Conservation (phyloP, 1,139 yeast species). For the Maudiozyma humilis region DNA sequence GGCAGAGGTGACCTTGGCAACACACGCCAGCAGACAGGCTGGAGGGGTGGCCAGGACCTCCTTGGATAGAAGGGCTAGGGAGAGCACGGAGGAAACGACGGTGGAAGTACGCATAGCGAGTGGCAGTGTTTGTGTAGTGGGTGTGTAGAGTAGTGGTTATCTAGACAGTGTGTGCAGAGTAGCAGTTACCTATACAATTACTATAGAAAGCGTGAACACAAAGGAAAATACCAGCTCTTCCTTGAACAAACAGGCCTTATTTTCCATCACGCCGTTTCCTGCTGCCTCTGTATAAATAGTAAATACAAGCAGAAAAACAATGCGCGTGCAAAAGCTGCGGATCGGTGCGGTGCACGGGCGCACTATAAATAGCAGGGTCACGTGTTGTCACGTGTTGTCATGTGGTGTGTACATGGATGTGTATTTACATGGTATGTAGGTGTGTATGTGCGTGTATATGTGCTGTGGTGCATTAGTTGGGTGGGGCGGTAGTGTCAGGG, state of each 20-base stretch:
- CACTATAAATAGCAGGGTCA: not conserved
- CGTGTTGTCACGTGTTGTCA: not conserved
- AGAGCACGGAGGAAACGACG: conserved; percentile 39
- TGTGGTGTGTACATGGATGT: too few species aligned
- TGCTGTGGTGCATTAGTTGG: not conserved
- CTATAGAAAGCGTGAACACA: too few species aligned
- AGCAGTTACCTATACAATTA: not conserved
- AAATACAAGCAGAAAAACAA: not conserved
- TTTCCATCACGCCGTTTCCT: not conserved
- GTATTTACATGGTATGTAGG: not conserved
- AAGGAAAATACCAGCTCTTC: too few species aligned
- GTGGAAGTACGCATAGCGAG: conserved; percentile 31
- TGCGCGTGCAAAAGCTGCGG: not conserved
- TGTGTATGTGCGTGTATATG: not conserved
- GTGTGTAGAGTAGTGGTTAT: not conserved
- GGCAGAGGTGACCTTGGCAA: conserved; percentile 54
- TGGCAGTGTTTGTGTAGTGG: not conserved
- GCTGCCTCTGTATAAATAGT: not conserved
- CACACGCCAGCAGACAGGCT: conserved; percentile 86
- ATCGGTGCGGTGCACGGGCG: not conserved
- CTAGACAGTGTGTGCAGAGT: not conserved
- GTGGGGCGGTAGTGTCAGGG: too few species aligned
- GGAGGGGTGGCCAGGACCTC: conserved; percentile 67
- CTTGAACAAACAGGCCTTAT: too few species aligned
- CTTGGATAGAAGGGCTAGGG: conserved; percentile 44